Evolutionary conservation across 2,329 filamentous ascomycete genomes (phyloP).

Genomic region (Leptosphaerulina australis): DNA sequence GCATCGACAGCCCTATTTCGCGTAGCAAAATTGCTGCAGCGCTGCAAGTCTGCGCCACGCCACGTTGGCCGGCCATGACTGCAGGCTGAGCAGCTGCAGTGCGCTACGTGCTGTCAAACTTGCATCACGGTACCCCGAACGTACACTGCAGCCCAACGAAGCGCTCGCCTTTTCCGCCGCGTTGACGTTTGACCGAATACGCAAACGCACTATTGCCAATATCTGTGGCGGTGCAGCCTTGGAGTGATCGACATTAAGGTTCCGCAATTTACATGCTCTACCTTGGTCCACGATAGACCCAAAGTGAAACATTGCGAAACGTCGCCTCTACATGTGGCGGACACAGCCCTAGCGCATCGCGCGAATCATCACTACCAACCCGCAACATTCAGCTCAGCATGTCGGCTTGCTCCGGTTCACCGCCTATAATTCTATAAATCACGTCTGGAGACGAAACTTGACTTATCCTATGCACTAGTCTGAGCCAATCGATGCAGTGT

Average conservation of each 20-base stretch:
- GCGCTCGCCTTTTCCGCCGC: conserved; percentile 18
- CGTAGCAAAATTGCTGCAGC: conserved; percentile 18
- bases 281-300: conserved; percentile 20
- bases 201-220: conserved; percentile 19
- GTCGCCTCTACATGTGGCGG: conserved; percentile 27
- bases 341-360: conserved; percentile 26
- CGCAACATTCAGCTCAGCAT: conserved; percentile 17
- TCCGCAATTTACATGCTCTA: conserved; percentile 33
- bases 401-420: conserved; percentile 4
- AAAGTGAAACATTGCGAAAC: conserved; percentile 20
- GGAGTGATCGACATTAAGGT: conserved; percentile 18
- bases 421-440: conserved; percentile 3
- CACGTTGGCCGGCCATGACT: conserved; percentile 43
- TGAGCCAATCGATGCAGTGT: not conserved
- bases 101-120: conserved; percentile 32
- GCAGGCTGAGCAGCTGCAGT: conserved; percentile 32
- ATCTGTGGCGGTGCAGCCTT: conserved; percentile 41
- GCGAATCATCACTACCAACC: conserved; percentile 22
- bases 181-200: conserved; percentile 14
- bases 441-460: not conserved
- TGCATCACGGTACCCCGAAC: conserved; percentile 42
- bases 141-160: conserved; percentile 36
- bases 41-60: conserved; percentile 31
- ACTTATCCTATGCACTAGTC: not conserved
- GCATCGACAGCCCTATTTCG: conserved; percentile 35